Evolutionary conservation across 2,329 filamentous ascomycete genomes (phyloP).

Genomic region (Emydomyces testavorans): DNA sequence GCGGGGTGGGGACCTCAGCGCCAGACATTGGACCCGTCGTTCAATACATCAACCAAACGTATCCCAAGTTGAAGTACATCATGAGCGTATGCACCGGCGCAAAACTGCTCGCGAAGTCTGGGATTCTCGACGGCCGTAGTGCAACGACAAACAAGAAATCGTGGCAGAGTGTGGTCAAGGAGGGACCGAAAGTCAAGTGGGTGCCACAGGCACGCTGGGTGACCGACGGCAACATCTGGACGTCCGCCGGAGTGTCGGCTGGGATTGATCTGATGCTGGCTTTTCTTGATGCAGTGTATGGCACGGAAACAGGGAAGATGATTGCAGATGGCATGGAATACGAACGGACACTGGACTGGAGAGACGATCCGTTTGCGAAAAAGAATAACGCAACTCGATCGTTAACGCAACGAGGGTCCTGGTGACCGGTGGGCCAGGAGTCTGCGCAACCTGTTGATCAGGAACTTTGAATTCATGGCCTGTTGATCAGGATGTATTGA

Average conservation of each 20-base stretch:
- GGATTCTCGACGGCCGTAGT: slow-evolving; percentile 47
- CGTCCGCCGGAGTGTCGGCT: slow-evolving; percentile 51
- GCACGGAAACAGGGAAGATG: slow-evolving; percentile 38
- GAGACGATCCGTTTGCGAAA: slow-evolving; percentile 50
- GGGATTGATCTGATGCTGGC: slow-evolving; percentile 52
- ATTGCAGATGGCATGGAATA: slow-evolving; percentile 49
- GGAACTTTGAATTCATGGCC: too few species aligned
- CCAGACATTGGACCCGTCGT: slow-evolving; percentile 27
- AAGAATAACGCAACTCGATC: too few species aligned
- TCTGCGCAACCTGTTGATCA: too few species aligned
- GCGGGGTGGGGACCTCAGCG: slow-evolving; percentile 42
- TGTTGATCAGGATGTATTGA: too few species aligned
- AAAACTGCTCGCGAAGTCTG: slow-evolving; percentile 46
- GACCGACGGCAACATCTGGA: slow-evolving; percentile 55
- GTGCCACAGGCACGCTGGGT: slow-evolving; percentile 52
- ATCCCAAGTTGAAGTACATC: slow-evolving; percentile 42
- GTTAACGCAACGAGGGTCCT: too few species aligned
- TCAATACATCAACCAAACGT: slow-evolving; percentile 37
- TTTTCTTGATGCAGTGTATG: slow-evolving; percentile 45
- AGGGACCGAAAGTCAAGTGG: slow-evolving; percentile 48
- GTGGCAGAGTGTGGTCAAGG: slow-evolving; percentile 40
- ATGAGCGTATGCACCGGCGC: slow-evolving; percentile 58
- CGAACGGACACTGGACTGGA: slow-evolving; percentile 42
- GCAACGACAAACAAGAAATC: slow-evolving; percentile 57
- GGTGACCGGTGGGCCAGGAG: too few species aligned